Evolutionary conservation across 169 alveolate species (phyloP), one percentile per base, ranked within the genome.

Genomic region (Cryptosporidium baileyi): DNA sequence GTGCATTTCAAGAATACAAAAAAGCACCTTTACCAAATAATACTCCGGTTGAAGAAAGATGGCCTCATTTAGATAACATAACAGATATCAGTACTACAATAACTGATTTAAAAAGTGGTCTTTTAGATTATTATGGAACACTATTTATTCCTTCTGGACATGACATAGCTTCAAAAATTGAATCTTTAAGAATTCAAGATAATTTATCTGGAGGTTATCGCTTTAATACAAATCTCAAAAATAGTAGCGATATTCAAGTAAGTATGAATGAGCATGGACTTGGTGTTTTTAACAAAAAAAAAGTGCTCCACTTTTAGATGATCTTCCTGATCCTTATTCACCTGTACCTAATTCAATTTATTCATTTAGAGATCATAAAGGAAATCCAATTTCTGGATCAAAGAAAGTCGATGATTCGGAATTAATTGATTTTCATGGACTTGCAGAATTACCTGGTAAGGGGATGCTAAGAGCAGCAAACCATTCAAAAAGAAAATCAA

Each of bases 241-340:
- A 57, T 59, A 36, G 22, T 59, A 47, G 47, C 6, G 41, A 74
- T 6, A 74, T 38, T 3, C 19, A 17, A 30, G 85, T 74, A 30
- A 74, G 49, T 34, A 74, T 32, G 54, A 59, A 74, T 74, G 36
- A 38, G 5, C 24, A 57, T 41, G 85, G 85, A 43, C 43, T 74
- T 74, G 67, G 32, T 19, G 67, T 74, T 22, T 74, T 74, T 22
- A 67, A 74, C 49, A 51, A 26, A 26, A 40, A 1, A 54, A 74
- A 57, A 32, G 65, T 19, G 65, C 85, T 32, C 85, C 85, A 22
- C 67, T 74, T 15, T 51, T 74, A 17, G 85, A 74, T 74, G 85
- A 74, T 41, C 32, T 74, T 24, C 85, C 85, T 11, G 85, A 41
- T n/a, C 85, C 85, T 51, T 54, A 19, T 32, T 51, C 65, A 3